Percentiles rank a stretch among this genome's conserved stretches.
These are phyloP conservation scores for Botrytis hyacinthi DNA, from an alignment of 2,329 filamentous ascomycete genomes.

Conservation along the genomic window DNA sequence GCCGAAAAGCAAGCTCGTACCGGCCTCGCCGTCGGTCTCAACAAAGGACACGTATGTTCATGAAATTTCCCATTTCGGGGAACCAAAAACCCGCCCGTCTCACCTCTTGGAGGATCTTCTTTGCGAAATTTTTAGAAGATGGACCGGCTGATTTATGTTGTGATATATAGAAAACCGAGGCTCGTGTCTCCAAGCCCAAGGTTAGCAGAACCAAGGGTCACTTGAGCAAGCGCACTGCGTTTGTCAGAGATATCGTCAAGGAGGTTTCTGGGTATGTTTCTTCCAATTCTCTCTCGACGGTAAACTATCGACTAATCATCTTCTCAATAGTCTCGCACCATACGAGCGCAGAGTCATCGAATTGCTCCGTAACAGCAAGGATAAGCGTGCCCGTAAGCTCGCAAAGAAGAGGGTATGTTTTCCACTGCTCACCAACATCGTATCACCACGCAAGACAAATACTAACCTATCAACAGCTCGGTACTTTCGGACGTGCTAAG, in stretches of 20 bases:
- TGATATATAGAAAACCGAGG: constrained; percentile 72
- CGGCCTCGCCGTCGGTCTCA: constrained; percentile 60
- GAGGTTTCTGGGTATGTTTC: constrained; percentile 89
- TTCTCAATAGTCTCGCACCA: constrained; percentile 66
- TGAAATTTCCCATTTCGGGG: constrained; percentile 35
- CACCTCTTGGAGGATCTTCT: constrained; percentile 74
- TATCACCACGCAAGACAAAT: neutral
- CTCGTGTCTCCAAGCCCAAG: constrained; percentile 73
- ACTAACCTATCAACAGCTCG: constrained; percentile 60
- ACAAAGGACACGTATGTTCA: constrained; percentile 59
- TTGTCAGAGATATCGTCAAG: constrained; percentile 96
- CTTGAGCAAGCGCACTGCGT: constrained; percentile 93
- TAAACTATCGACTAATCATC: constrained; percentile 22
- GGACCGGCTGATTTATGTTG: constrained; percentile 34
- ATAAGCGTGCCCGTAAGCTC: constrained; percentile 98
- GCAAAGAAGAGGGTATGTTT: constrained; percentile 93
- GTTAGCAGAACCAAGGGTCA: constrained; percentile 90
- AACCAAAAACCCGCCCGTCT: constrained; percentile 46
- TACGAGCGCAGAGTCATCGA: constrained; percentile 99
- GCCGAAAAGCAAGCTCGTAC: constrained; percentile 57
- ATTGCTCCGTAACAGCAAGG: constrained; percentile 97
- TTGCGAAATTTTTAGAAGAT: constrained; percentile 33
- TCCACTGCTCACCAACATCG: constrained; percentile 6
- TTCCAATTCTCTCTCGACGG: constrained; percentile 2
- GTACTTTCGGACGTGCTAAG: constrained; percentile 98